phyloP scores from a whole-genome alignment of 1,139 yeast genomes.

The Pichia sp. region DNA sequence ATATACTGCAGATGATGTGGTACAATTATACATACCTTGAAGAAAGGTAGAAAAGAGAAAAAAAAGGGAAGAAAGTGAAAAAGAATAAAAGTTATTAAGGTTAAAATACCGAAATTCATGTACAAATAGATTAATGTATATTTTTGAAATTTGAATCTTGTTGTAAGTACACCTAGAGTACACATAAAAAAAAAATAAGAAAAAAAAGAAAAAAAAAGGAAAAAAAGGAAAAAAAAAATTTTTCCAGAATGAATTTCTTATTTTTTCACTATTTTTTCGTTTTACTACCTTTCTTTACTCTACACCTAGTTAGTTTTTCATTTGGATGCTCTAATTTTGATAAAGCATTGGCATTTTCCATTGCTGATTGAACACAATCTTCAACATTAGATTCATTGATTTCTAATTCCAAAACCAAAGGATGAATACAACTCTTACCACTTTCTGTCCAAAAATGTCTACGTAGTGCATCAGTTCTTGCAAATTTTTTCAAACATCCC shows the following conservation, averaged over 20 bases:
- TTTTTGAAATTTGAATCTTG: too few relatives aligned
- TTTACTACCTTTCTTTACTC: slow-evolving; percentile 1
- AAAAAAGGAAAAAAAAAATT: background rate
- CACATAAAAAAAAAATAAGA: background rate
- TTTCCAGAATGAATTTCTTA: too few relatives aligned
- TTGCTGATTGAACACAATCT: slow-evolving; percentile 32
- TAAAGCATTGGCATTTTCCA: slow-evolving; percentile 10
- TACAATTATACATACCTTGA: background rate
- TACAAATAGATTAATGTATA: background rate
- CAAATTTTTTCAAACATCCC: slow-evolving; percentile 93
- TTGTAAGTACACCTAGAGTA: too few relatives aligned
- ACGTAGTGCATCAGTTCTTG: slow-evolving; percentile 91
- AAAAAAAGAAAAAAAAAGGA: background rate
- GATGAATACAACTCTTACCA: slow-evolving; percentile 76
- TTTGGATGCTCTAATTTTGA: slow-evolving; percentile 2
- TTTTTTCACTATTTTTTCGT: background rate
- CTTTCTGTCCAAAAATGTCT: slow-evolving; percentile 93
- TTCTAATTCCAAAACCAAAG: slow-evolving; percentile 27
- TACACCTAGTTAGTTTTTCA: background rate
- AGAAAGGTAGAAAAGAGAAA: background rate
- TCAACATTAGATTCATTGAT: slow-evolving; percentile 35
- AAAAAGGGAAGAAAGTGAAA: background rate
- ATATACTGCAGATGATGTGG: background rate
- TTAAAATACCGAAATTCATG: background rate
- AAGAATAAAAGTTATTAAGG: background rate